Evolutionary conservation across 352 stramenopile genomes (phyloP), one percentile per base, ranked within the genome.

Genomic region (Nothophytophthora sp.): DNA sequence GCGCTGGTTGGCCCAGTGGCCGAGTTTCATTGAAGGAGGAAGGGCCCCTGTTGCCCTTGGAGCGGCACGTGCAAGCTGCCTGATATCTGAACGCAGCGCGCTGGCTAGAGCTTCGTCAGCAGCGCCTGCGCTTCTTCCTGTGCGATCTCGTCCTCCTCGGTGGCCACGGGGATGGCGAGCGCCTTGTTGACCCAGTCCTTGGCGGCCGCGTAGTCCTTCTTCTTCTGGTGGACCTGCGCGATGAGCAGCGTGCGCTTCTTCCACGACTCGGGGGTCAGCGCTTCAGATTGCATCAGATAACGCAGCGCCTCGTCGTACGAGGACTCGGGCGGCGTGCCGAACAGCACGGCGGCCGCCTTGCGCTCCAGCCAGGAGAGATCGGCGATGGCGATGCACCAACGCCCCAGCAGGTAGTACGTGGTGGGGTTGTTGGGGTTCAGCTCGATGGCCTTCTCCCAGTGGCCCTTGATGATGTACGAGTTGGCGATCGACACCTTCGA

Each of bases 241-340:
- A 96, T 83, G 19, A 94, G 70, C 29, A 93, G 37, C 53, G 81
- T 64, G 55, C 92, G 92, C 57, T 88, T 89, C 65, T 93, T 96
- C 85, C 85, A 96, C 51, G 77, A 73, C 48, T 81, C 68, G 0
- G 85, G 79, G 12, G 78, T 55, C 24, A 96, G 60, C 23, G 76
- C 63, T 50, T 96, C 85, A 35, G 76, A 91, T 60, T 94, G 74
- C 15, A 89, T 57, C 30, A 96, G 67, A 48, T 86, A 91, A 30
- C 38, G 48, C 12, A 96, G 63, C 25, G 86, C 84, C 41, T 96
- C 83, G 30, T 92, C 71, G 55, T 92, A 96, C 27, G 85, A 86
- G 3, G 84, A 89, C 50, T 86, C 66, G 9, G 86, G 86, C 13
- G 86, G 86, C 19, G 83, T 70, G 22, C 83, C 83, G 40, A 95